phyloP scores from a whole-genome alignment of 192 early-diverging fungal genomes.

The Rhizophagus clarus region DNA sequence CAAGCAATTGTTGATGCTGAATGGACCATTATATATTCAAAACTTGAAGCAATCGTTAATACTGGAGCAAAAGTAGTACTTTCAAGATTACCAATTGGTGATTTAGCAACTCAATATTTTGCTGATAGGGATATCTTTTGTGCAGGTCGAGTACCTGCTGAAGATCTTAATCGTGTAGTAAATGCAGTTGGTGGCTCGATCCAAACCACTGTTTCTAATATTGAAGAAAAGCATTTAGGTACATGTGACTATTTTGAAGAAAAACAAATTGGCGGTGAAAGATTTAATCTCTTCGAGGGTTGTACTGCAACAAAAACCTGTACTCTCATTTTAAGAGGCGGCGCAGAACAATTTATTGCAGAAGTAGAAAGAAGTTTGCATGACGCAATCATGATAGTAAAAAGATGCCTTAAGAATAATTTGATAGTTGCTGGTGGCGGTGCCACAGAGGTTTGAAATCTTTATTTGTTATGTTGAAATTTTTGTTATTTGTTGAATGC shows the following conservation, averaged over 20 bases:
- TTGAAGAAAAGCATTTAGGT: constrained; percentile 81
- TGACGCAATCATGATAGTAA: constrained; percentile 99
- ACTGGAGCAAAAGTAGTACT: constrained; percentile 98
- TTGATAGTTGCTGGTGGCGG: constrained; percentile 96
- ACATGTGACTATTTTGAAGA: constrained; percentile 93
- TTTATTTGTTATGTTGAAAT: background rate
- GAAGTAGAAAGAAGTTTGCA: constrained; percentile 97
- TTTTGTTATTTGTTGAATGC: background rate
- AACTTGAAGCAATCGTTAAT: constrained; percentile 91
- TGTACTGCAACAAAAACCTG: constrained; percentile 94
- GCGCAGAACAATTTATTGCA: constrained; percentile 99
- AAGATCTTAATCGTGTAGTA: constrained; percentile 91
- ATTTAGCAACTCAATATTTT: constrained; percentile 99
- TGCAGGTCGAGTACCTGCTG: constrained; percentile 92
- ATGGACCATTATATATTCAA: constrained; percentile 99
- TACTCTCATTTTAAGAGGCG: constrained; percentile 94
- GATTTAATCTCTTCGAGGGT: constrained; percentile 95
- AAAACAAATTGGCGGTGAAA: constrained; percentile 93
- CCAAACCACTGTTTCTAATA: constrained; percentile 90
- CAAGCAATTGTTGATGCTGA: constrained; percentile 99
- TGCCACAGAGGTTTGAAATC: constrained; percentile 73
- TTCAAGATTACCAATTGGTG: constrained; percentile 97
- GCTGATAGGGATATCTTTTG: constrained; percentile 99
- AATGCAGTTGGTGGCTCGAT: constrained; percentile 92
- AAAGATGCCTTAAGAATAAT: constrained; percentile 96